Conservation (phyloP, 140 eudicot genomes). For the Stevia rebaudiana region DNA sequence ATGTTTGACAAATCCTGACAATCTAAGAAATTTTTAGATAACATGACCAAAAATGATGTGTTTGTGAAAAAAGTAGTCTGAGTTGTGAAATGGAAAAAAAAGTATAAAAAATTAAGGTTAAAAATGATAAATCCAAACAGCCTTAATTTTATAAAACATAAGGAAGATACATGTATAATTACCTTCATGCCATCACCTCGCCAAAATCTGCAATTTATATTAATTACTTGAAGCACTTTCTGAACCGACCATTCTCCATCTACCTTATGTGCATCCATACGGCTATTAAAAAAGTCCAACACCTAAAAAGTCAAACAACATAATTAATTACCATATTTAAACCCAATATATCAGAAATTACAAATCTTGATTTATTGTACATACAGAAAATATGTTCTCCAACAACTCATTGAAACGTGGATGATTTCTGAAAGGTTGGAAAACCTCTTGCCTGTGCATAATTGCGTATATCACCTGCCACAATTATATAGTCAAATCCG, state of each 20-base stretch:
- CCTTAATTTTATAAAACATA: background rate
- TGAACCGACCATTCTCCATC: constrained; percentile 97
- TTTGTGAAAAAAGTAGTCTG: background rate
- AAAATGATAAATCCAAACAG: background rate
- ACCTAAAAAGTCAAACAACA: constrained; percentile 40
- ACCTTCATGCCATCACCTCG: constrained; percentile 99
- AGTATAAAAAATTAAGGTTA: background rate
- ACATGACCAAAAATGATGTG: background rate
- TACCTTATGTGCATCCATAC: constrained; percentile 79
- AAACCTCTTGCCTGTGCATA: constrained; percentile 97
- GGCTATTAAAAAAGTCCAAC: constrained; percentile 77
- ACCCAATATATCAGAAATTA: constrained; percentile 8
- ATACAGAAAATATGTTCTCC: constrained; percentile 86
- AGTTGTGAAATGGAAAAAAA: background rate
- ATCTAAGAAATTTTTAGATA: background rate
- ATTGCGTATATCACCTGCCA: constrained; percentile 92
- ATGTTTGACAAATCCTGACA: background rate
- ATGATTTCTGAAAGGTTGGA: constrained; percentile 89
- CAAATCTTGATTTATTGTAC: constrained; percentile 20
- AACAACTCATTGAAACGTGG: constrained; percentile 93
- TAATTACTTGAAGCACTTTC: constrained; percentile 82
- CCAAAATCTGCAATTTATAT: constrained; percentile 78
- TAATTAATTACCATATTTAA: constrained; percentile 10
- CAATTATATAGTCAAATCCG: background rate
- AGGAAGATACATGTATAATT: constrained; percentile 9